phyloP scores from a whole-genome alignment of 805 yeast species.

The Wickerhamiella musiphila region DNA sequence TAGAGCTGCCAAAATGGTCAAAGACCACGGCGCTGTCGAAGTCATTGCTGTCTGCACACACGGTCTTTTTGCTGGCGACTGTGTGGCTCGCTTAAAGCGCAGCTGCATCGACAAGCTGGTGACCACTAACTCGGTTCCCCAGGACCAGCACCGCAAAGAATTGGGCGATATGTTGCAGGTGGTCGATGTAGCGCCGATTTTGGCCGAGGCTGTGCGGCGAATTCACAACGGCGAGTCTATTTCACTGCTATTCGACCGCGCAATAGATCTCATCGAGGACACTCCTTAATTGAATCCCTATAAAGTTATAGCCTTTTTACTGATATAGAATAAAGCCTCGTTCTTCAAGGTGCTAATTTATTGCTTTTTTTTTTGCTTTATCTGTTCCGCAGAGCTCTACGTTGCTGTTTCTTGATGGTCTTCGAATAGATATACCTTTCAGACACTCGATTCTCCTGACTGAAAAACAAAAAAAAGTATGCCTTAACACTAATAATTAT shows the following conservation, averaged over 20 bases:
- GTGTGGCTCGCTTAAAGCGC: conserved; percentile 47
- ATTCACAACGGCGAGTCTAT: conserved; percentile 96
- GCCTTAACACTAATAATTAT: no score
- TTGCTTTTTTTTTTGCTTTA: not conserved
- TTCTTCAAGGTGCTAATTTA: not conserved
- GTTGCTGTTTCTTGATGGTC: no score
- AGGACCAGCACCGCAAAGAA: conserved; percentile 34
- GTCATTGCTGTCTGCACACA: conserved; percentile 85
- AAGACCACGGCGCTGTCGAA: conserved; percentile 79
- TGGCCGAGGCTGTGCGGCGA: conserved; percentile 90
- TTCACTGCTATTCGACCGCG: conserved; percentile 81
- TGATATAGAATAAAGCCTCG: not conserved
- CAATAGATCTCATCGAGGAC: conserved; percentile 3
- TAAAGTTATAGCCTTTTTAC: no score
- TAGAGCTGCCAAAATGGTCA: conserved; percentile 77
- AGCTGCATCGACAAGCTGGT: conserved; percentile 68
- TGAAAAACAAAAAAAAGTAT: no score
- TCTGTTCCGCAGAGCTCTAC: not conserved
- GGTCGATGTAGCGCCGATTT: conserved; percentile 70
- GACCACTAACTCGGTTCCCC: conserved; percentile 87
- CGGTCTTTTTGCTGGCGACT: conserved; percentile 86
- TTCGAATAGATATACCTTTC: no score
- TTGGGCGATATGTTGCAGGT: conserved; percentile 55
- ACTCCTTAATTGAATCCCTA: not conserved
- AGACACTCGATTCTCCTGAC: no score